Percentiles rank a stretch among this genome's conserved stretches.
phyloP scores from a whole-genome alignment of 192 early-diverging fungal genomes.

The Physocladia obscura region DNA sequence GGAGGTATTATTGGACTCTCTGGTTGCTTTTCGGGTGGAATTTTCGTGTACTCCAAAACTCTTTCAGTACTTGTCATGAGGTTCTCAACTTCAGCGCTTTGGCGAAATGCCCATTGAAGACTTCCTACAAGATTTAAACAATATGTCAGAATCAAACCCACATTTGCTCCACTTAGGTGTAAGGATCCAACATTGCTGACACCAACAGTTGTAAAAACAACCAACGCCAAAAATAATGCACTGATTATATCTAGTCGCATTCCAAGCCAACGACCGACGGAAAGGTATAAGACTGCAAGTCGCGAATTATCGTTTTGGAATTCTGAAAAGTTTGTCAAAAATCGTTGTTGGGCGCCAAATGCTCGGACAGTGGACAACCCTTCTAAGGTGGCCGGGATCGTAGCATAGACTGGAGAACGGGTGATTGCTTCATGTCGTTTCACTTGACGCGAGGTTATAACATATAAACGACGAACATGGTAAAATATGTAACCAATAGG shows the following conservation, averaged over 20 bases:
- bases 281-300: conserved; percentile 49
- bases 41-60: conserved; percentile 57
- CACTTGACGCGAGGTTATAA: conserved; percentile 61
- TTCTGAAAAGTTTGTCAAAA: conserved; percentile 52
- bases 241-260: conserved; percentile 54
- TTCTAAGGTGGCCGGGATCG: conserved; percentile 66
- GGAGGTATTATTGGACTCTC: neutral
- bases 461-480: conserved; percentile 51
- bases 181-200: conserved; percentile 10
- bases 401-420: conserved; percentile 64
- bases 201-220: conserved; percentile 49
- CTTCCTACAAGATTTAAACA: conserved; percentile 52
- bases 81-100: conserved; percentile 51
- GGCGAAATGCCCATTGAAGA: conserved; percentile 48
- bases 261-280: conserved; percentile 50
- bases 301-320: conserved; percentile 61
- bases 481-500: conserved; percentile 50
- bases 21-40: conserved; percentile 33
- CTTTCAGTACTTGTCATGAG: conserved; percentile 64
- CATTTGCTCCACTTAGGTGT: conserved; percentile 41
- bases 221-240: conserved; percentile 45
- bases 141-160: conserved; percentile 53
- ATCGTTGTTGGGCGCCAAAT: conserved; percentile 57
- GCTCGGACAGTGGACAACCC: conserved; percentile 69
- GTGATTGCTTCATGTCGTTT: conserved; percentile 70